These are phyloP conservation scores for Phaffia rhodozyma DNA, from an alignment of 1,284 basidiomycete species.

Conservation along the genomic window DNA sequence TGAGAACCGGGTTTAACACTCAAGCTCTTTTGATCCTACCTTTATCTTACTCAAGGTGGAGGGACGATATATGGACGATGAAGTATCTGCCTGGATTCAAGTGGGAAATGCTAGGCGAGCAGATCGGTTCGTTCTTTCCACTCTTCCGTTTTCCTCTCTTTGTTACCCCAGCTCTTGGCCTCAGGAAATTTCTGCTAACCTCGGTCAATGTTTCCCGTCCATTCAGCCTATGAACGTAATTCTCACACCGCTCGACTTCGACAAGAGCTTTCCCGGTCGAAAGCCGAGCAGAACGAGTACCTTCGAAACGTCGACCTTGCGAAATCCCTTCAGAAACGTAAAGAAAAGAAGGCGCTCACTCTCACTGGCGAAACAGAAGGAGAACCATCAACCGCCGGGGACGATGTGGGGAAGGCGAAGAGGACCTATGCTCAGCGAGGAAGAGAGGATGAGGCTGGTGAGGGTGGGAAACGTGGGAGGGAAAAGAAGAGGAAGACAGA, in stretches of 20 bases:
- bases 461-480: constrained; percentile 1
- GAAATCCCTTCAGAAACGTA: constrained; percentile 75
- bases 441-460: constrained; percentile 1
- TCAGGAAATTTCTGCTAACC: neutral
- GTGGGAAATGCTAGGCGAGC: constrained; percentile 97
- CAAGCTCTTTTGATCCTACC: no score
- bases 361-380: neutral
- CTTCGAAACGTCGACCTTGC: constrained; percentile 90
- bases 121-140: constrained; percentile 62
- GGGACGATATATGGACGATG: constrained; percentile 99
- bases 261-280: constrained; percentile 78
- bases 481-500: constrained; percentile 28
- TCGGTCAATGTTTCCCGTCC: neutral
- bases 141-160: constrained; percentile 4
- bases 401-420: constrained; percentile 3
- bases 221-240: constrained; percentile 79
- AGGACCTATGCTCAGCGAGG: constrained; percentile 9
- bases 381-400: neutral
- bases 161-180: constrained; percentile 3
- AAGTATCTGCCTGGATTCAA: constrained; percentile 96
- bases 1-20: neutral
- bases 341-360: constrained; percentile 47
- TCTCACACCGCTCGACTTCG: constrained; percentile 76
- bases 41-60: constrained; percentile 46
- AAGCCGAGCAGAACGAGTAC: constrained; percentile 83